A percentile compares a stretch with the other conserved stretches of the same genome.
Conservation (phyloP, 352 stramenopile species). For the Phytopythium ostracodes region DNA sequence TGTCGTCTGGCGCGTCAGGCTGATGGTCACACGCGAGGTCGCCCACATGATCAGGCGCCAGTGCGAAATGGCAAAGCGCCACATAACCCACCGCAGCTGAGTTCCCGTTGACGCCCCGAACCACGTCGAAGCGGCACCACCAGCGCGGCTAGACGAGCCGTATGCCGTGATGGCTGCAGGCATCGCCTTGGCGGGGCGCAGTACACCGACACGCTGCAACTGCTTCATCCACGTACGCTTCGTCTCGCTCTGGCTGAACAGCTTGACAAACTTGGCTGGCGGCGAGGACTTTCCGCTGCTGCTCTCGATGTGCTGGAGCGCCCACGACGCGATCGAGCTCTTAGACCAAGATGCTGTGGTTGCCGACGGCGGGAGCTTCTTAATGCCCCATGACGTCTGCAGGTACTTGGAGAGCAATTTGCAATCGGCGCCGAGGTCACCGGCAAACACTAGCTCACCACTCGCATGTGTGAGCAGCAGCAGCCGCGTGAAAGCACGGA, state of each 20-base stretch:
- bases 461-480: conserved; percentile 17
- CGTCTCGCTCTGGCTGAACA: conserved; percentile 21
- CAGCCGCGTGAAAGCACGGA: conserved; percentile 17
- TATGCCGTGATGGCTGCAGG: conserved; percentile 13
- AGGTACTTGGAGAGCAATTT: conserved; percentile 16
- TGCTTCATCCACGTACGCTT: conserved; percentile 14
- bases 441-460: conserved; percentile 21
- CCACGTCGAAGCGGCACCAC: conserved; percentile 3
- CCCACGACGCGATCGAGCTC: conserved; percentile 17
- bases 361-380: conserved; percentile 10
- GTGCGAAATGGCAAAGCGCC: conserved; percentile 20
- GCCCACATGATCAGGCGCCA: conserved; percentile 15
- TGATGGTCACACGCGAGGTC: conserved; percentile 3
- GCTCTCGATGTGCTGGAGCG: conserved; percentile 17
- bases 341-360: conserved; percentile 2
- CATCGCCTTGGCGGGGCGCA: conserved; percentile 10
- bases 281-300: not conserved
- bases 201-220: conserved; percentile 19
- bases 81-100: conserved; percentile 17
- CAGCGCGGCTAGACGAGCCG: conserved; percentile 7
- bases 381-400: conserved; percentile 16
- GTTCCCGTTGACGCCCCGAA: conserved; percentile 14
- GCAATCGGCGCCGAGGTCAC: conserved; percentile 10
- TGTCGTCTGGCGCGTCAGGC: not conserved
- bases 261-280: conserved; percentile 14